Evolutionary conservation across 2,329 filamentous ascomycete genomes (phyloP).

Genomic region (Zasmidium citrigriseum): DNA sequence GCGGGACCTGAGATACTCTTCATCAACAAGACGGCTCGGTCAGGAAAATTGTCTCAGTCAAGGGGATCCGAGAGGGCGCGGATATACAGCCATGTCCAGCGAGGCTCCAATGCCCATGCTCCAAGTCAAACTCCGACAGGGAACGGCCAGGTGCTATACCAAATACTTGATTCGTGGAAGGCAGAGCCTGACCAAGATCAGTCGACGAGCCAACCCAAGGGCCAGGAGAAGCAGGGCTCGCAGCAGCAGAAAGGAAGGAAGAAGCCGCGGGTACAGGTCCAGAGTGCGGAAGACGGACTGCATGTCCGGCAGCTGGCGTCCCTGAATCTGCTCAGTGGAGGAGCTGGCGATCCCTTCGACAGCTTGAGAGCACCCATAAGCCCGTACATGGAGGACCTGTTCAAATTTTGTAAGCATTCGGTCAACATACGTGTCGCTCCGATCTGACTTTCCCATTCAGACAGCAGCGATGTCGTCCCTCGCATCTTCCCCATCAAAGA

Average conservation of each 20-base stretch:
- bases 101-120: neutral
- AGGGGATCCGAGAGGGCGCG: neutral
- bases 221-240: too few relatives aligned
- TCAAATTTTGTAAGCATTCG: constrained; percentile 2
- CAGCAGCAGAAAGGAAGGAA: too few relatives aligned
- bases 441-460: neutral
- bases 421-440: neutral
- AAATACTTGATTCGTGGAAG: too few relatives aligned
- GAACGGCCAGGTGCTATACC: neutral
- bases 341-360: neutral
- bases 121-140: too few relatives aligned
- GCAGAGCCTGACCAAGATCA: too few relatives aligned
- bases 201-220: too few relatives aligned
- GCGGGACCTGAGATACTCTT: neutral
- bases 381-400: constrained; percentile 1
- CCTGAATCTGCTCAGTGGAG: neutral
- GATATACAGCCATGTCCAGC: constrained; percentile 6
- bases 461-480: neutral
- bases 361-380: neutral
- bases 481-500: neutral
- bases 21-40: constrained; percentile 3
- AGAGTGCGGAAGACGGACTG: too few relatives aligned
- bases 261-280: too few relatives aligned
- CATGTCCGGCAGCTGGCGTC: neutral
- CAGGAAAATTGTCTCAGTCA: neutral